Evolutionary conservation across 148 eudicot genomes (phyloP), one percentile per base, ranked within the genome.

Genomic region (Drosera capensis): DNA sequence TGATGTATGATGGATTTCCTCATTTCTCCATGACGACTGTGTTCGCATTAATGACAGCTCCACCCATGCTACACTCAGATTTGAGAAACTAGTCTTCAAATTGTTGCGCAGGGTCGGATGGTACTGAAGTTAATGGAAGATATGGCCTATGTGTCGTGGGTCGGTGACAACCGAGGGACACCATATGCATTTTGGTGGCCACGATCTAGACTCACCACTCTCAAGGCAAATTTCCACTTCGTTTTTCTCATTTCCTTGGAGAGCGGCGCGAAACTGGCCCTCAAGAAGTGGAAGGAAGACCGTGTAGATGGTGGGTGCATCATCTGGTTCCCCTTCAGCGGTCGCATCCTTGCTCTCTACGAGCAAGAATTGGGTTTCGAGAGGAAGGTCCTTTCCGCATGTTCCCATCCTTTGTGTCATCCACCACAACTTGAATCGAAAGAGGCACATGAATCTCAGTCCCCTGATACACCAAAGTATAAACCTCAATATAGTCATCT

Each of bases 381-480:
- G 54, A 24, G 97, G 97, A 49, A 88, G 57, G 47, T 88, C 94
- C 55, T 75, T 68, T 42, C 97, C 94, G 20, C 73, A 71, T 12
- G 70, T 73, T 5, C 97, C 97, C 79, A 88, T 88, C 45, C 94
- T 75, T 44, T 84, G 97, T 24, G 94, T 88, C 97, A 88, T 88
- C 97, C 97, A 88, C 97, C 97, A 88, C 19, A 88, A 65, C 71
- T 88, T 88, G 77, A 88, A 88, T 3, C 96, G 83, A 66, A 88
- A 88, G 52, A 72, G 70, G 38, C 96, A 88, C 94, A 88, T 67
- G 65, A 88, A 82, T 18, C 81, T 66, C 29, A 80, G 64, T 40
- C 60, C 97, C 78, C 97, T 88, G 67, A 25, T 2, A 52, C 34
- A 29, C 38, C 38, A 34, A 34, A 15, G 38, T 34, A 3, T 41